A percentile compares a stretch with the other conserved stretches of the same genome.
phyloP scores from a whole-genome alignment of 345 rosid genomes.

The thale cress (Arabidopsis thaliana) region DNA sequence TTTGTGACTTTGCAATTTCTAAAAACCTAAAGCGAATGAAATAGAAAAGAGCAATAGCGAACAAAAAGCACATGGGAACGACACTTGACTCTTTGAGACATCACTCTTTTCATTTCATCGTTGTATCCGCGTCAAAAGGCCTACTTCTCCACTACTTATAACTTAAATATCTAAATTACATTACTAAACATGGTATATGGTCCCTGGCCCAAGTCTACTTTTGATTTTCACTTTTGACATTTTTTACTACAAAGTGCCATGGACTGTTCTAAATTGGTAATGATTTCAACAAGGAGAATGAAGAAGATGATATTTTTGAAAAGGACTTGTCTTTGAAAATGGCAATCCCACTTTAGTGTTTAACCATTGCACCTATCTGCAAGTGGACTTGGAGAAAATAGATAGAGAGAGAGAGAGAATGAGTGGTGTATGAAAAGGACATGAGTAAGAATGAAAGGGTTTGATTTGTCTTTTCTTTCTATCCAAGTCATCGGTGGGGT shows the following conservation, averaged over 20 bases:
- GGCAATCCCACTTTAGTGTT: constrained; percentile 38
- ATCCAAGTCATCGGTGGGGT: constrained; percentile 46
- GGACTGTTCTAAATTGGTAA: constrained; percentile 36
- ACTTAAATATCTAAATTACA: constrained; percentile 9
- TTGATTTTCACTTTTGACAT: constrained; percentile 28
- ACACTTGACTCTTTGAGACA: constrained; percentile 29
- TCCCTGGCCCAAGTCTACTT: constrained; percentile 23
- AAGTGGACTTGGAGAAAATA: constrained; percentile 30
- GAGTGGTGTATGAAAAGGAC: constrained; percentile 37
- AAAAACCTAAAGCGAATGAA: neutral
- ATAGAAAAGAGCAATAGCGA: neutral
- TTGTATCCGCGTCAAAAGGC: constrained; percentile 45
- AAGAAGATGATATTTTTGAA: constrained; percentile 29
- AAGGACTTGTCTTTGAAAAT: constrained; percentile 34
- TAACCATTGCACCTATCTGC: constrained; percentile 35
- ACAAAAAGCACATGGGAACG: constrained; percentile 42
- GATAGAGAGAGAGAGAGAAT: constrained; percentile 22
- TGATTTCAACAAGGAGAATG: constrained; percentile 34
- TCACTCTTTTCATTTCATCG: constrained; percentile 31
- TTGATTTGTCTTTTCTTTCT: constrained; percentile 37
- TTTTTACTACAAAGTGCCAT: constrained; percentile 22
- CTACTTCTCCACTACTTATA: constrained; percentile 19
- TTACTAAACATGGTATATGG: constrained; percentile 29
- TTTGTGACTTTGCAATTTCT: neutral
- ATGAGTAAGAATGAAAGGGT: constrained; percentile 28